Evolutionary conservation across 108 stramenopile species (phyloP).

Genomic region (Craspedostauros australis): DNA sequence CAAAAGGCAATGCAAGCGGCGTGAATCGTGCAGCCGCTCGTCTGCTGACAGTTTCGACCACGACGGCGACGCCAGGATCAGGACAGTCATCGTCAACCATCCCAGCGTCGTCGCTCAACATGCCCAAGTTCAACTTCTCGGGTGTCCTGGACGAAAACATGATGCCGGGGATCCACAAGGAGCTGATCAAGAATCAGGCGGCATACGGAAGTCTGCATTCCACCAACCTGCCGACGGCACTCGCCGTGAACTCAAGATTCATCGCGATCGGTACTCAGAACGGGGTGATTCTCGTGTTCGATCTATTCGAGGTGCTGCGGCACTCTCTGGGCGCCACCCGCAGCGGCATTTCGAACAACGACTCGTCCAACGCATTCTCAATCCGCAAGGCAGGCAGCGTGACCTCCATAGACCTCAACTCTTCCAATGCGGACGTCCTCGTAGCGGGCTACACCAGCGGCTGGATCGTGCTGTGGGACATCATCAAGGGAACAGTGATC

Average conservation of each 20-base stretch:
- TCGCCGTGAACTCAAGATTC: conserved; percentile 79
- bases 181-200: too few species aligned
- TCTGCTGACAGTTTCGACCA: background rate
- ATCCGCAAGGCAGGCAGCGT: conserved; percentile 40
- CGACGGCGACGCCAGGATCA: background rate
- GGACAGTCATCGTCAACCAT: too few species aligned
- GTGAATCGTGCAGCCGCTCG: too few species aligned
- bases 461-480: conserved; percentile 76
- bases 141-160: conserved; percentile 42
- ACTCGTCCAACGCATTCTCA: conserved; percentile 8
- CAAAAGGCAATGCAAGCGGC: too few species aligned
- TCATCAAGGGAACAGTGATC: conserved; percentile 48
- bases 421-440: conserved; percentile 53
- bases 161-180: conserved; percentile 16
- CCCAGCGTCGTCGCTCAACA: too few species aligned
- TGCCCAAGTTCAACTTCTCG: conserved; percentile 54
- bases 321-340: conserved; percentile 32
- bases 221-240: conserved; percentile 51
- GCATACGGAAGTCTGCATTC: background rate
- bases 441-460: conserved; percentile 73
- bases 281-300: conserved; percentile 70
- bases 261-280: conserved; percentile 82
- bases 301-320: conserved; percentile 83
- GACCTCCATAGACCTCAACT: conserved; percentile 71
- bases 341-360: too few species aligned